phyloP scores from a whole-genome alignment of 345 rosid genomes.

The Triadica sebifera region DNA sequence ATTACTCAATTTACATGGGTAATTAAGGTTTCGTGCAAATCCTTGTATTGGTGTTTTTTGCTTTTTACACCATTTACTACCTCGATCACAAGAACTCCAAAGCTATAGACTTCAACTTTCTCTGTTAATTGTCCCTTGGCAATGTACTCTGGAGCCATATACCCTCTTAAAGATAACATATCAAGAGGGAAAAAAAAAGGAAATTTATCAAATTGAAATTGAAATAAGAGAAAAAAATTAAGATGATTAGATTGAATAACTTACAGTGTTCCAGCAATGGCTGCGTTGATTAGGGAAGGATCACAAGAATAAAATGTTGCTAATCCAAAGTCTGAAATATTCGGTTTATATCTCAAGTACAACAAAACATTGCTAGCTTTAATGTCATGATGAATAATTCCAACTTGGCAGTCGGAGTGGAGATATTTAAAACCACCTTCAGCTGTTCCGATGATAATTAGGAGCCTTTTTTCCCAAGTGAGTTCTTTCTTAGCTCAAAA shows the following conservation, averaged over 20 bases:
- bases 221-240: background rate
- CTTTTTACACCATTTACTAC: slow-evolving; percentile 43
- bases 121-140: slow-evolving; percentile 41
- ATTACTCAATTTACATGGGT: slow-evolving; percentile 38
- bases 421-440: slow-evolving; percentile 52
- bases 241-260: slow-evolving; percentile 4
- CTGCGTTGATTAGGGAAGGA: slow-evolving; percentile 28
- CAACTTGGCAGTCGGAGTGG: slow-evolving; percentile 30
- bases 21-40: slow-evolving; percentile 44
- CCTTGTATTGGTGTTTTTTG: slow-evolving; percentile 37
- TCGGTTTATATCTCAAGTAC: slow-evolving; percentile 45
- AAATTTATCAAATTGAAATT: background rate
- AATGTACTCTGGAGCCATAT: slow-evolving; percentile 59
- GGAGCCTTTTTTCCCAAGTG: slow-evolving; percentile 40
- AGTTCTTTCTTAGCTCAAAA: slow-evolving; percentile 62
- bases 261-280: slow-evolving; percentile 52
- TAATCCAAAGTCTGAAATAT: slow-evolving; percentile 54
- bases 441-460: slow-evolving; percentile 49
- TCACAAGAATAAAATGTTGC: slow-evolving; percentile 42
- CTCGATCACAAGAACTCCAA: slow-evolving; percentile 52
- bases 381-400: too few relatives aligned
- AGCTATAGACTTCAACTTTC: slow-evolving; percentile 48
- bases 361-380: too few relatives aligned
- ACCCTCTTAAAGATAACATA: slow-evolving; percentile 44
- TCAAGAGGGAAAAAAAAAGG: background rate